Conservation (phyloP, 1,284 basidiomycete genomes). For the Inonotus obliquus region DNA sequence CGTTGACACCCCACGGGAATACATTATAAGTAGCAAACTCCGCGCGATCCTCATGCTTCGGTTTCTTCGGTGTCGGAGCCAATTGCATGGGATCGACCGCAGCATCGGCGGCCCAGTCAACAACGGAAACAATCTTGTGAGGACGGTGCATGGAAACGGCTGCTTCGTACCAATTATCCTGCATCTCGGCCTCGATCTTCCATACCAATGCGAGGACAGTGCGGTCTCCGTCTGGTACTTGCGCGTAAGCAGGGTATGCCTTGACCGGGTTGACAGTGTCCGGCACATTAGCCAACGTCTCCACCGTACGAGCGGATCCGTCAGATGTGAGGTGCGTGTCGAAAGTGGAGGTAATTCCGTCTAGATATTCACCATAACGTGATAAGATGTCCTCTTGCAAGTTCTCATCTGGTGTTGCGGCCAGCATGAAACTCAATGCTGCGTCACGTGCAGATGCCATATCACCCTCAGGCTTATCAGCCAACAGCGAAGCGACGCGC, state of each 20-base stretch:
- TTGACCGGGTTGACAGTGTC: conserved; percentile 72
- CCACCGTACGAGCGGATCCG: conserved; percentile 31
- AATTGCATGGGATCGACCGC: conserved; percentile 35
- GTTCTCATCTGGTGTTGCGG: conserved; percentile 57
- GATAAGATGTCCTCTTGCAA: conserved; percentile 47
- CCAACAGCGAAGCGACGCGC: background rate
- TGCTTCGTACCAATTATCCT: conserved; percentile 82
- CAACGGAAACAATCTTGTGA: conserved; percentile 71
- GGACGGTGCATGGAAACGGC: conserved; percentile 59
- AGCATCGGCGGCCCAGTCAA: conserved; percentile 80
- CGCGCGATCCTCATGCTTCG: conserved; percentile 32
- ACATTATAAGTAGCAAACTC: conserved; percentile 58
- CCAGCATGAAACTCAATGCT: conserved; percentile 71
- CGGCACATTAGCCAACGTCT: conserved; percentile 55
- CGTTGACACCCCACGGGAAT: conserved; percentile 72
- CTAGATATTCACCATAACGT: conserved; percentile 46
- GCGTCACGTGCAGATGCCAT: conserved; percentile 38
- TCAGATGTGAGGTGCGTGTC: conserved; percentile 49
- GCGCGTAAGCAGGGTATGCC: conserved; percentile 64
- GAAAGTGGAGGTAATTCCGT: conserved; percentile 46
- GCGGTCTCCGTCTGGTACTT: conserved; percentile 52
- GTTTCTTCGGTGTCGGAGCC: conserved; percentile 26
- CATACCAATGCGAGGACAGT: conserved; percentile 63
- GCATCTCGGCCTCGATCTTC: conserved; percentile 85
- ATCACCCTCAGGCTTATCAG: conserved; percentile 6